Conservation (phyloP, 352 stramenopile species). For the Phytophthora colocasiae region DNA sequence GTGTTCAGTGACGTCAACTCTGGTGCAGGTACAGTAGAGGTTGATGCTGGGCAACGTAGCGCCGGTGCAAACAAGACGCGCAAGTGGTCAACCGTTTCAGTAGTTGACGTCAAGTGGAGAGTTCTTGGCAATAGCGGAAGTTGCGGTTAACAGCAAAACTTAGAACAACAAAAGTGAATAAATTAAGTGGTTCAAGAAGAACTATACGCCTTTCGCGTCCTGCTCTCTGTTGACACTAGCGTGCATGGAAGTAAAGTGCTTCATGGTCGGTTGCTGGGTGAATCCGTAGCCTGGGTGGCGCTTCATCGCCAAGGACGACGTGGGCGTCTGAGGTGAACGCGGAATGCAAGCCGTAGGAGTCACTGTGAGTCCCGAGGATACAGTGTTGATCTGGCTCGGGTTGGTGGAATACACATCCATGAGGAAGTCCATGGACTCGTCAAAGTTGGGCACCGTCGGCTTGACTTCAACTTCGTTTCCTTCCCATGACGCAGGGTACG, state of each 20-base stretch:
- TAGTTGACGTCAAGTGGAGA: conserved; percentile 8
- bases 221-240: conserved; percentile 28
- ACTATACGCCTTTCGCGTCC: conserved; percentile 27
- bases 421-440: conserved; percentile 87
- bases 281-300: conserved; percentile 25
- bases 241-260: conserved; percentile 21
- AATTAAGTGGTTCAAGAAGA: conserved; percentile 38
- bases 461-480: conserved; percentile 30
- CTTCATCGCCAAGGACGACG: conserved; percentile 26
- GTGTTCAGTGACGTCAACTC: conserved; percentile 13
- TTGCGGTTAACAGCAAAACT: conserved; percentile 1
- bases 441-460: conserved; percentile 58
- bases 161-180: conserved; percentile 36
- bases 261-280: conserved; percentile 12
- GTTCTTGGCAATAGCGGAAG: not conserved
- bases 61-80: conserved; percentile 15
- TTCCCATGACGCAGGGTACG: conserved; percentile 45
- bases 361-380: conserved; percentile 18
- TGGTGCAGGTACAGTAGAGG: not conserved
- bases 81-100: conserved; percentile 19
- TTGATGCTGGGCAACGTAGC: conserved; percentile 6
- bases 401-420: conserved; percentile 75
- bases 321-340: conserved; percentile 31
- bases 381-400: conserved; percentile 46
- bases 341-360: conserved; percentile 37